These are phyloP conservation scores for Neoboletus brunneissimus DNA, from an alignment of 768 basidiomycete species.

Conservation along the genomic window DNA sequence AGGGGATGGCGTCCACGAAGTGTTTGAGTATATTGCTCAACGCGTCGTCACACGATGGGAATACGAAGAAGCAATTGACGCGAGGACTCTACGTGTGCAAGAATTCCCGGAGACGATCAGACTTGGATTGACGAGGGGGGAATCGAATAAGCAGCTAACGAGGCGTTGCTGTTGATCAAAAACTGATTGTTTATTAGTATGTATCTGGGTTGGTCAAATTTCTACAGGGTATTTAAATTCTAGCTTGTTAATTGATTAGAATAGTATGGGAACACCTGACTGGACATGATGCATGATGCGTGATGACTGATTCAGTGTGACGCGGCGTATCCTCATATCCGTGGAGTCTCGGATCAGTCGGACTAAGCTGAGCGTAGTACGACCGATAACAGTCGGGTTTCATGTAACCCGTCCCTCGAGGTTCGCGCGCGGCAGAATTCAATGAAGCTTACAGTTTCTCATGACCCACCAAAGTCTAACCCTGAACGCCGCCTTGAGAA, in stretches of 20 bases:
- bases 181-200: constrained; percentile 21
- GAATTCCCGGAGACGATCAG: constrained; percentile 41
- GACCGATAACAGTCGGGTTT: neutral
- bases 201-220: constrained; percentile 2
- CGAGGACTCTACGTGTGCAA: constrained; percentile 38
- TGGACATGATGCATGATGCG: too few relatives aligned
- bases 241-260: neutral
- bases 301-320: neutral
- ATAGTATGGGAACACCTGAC: neutral
- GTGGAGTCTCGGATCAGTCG: neutral
- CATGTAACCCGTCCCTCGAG: neutral
- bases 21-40: constrained; percentile 73
- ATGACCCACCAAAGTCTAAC: neutral
- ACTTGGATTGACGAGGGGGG: constrained; percentile 25
- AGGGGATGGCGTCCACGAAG: constrained; percentile 64
- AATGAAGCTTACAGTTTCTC: neutral
- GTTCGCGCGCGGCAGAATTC: neutral
- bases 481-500: neutral
- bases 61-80: constrained; percentile 58
- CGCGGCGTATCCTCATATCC: too few relatives aligned
- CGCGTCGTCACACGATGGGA: constrained; percentile 65
- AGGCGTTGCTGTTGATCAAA: constrained; percentile 21
- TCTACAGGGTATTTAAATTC: neutral
- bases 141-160: constrained; percentile 2
- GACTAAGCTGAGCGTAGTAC: neutral